phyloP scores from a whole-genome alignment of 2,329 filamentous ascomycete species.

The Coleophoma crateriformis region DNA sequence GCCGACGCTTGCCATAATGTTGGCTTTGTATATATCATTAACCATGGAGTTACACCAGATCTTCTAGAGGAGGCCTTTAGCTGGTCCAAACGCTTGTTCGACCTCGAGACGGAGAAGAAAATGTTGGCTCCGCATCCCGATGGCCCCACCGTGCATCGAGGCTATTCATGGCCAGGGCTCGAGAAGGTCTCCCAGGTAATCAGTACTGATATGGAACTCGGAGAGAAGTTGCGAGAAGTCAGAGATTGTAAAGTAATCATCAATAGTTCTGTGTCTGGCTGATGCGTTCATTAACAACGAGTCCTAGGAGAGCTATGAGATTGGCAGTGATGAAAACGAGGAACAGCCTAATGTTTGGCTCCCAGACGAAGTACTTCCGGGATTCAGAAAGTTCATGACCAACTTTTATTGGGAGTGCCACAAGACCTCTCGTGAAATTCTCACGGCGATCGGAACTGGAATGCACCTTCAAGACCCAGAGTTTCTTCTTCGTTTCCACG shows the following conservation, averaged over 20 bases:
- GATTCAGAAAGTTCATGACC: conserved; percentile 41
- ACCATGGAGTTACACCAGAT: conserved; percentile 35
- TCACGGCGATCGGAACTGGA: conserved; percentile 39
- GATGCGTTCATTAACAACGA: conserved; percentile 4
- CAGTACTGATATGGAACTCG: conserved; percentile 33
- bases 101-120: conserved; percentile 37
- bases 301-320: conserved; percentile 43
- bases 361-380: conserved; percentile 36
- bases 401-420: conserved; percentile 44
- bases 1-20: conserved; percentile 35
- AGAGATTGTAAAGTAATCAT: conserved; percentile 43
- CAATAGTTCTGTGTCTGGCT: background rate
- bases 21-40: conserved; percentile 42
- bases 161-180: conserved; percentile 49
- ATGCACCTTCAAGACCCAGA: conserved; percentile 39
- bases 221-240: conserved; percentile 35
- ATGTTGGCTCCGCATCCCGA: conserved; percentile 42
- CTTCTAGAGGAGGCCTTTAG: conserved; percentile 37
- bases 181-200: conserved; percentile 46
- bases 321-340: conserved; percentile 39
- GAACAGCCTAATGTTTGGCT: conserved; percentile 45
- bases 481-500: conserved; percentile 42
- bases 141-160: conserved; percentile 43
- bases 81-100: conserved; percentile 37
- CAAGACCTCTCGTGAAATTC: conserved; percentile 34